These are phyloP conservation scores for Diaporthe nobilis DNA, from an alignment of 2,329 filamentous ascomycete genomes.

Conservation along the genomic window DNA sequence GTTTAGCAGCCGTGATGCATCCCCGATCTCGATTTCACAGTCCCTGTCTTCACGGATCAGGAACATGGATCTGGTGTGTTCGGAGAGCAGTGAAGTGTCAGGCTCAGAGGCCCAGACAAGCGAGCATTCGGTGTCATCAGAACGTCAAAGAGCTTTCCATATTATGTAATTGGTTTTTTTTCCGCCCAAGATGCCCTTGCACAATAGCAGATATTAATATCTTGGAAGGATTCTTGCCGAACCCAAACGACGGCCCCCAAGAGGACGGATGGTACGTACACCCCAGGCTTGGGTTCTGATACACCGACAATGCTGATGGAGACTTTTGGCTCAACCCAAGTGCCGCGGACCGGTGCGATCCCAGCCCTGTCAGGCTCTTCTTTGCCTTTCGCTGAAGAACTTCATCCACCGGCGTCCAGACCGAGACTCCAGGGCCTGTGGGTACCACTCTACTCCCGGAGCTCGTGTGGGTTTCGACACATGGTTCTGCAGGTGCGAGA, in stretches of 20 bases:
- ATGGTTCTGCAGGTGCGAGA: slow-evolving; percentile 30
- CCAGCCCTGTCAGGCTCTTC: slow-evolving; percentile 18
- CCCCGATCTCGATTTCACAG: slow-evolving; percentile 24
- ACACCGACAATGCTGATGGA: slow-evolving; percentile 19
- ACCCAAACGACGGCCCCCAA: neutral
- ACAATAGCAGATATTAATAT: slow-evolving; percentile 34
- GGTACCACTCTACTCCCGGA: slow-evolving; percentile 16
- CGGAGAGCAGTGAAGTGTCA: slow-evolving; percentile 6
- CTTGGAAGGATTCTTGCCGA: slow-evolving; percentile 17
- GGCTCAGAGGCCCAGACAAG: slow-evolving; percentile 9
- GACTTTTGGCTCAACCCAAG: slow-evolving; percentile 5
- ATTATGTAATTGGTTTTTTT: slow-evolving; percentile 30
- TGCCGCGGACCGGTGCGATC: slow-evolving; percentile 19
- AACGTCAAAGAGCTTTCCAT: slow-evolving; percentile 31
- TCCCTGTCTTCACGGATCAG: slow-evolving; percentile 5
- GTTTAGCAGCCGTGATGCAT: slow-evolving; percentile 31
- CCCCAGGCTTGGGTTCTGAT: slow-evolving; percentile 9
- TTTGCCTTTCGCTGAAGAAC: slow-evolving; percentile 27
- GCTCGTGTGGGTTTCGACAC: slow-evolving; percentile 32
- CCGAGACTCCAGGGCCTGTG: slow-evolving; percentile 24
- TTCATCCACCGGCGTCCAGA: slow-evolving; percentile 30
- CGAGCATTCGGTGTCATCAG: slow-evolving; percentile 5
- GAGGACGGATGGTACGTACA: neutral
- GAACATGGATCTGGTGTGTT: slow-evolving; percentile 19
- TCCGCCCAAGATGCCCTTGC: slow-evolving; percentile 8